Evolutionary conservation across 2,329 filamentous ascomycete genomes (phyloP).

Genomic region (Beauveria australis): DNA sequence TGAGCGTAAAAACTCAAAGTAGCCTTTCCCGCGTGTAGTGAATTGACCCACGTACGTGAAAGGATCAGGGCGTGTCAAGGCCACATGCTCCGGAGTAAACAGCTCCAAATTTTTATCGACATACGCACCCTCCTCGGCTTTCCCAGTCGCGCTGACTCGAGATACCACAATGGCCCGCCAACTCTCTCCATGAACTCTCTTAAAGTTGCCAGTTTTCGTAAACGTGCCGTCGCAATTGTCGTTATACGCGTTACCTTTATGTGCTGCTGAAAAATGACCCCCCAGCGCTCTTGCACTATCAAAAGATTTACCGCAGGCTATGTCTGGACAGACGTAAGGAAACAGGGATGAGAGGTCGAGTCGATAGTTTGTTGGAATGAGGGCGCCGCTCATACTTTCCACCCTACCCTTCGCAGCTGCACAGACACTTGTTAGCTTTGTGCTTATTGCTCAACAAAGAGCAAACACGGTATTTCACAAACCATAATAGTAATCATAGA

Average conservation of each 20-base stretch:
- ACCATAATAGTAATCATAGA: background rate
- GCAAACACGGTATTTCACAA: background rate
- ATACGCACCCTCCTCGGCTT: background rate
- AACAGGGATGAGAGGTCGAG: background rate
- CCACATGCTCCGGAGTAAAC: background rate
- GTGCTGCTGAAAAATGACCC: conserved; percentile 13
- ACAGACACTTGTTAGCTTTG: background rate
- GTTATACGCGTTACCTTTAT: conserved; percentile 19
- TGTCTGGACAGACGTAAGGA: conserved; percentile 24
- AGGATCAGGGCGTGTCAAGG: background rate
- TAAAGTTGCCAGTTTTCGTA: conserved; percentile 15
- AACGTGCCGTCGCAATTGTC: conserved; percentile 28
- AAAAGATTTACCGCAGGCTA: conserved; percentile 18
- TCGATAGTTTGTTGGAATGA: conserved; percentile 22
- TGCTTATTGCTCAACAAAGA: background rate
- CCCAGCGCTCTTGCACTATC: background rate
- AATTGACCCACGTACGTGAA: background rate
- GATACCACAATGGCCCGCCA: conserved; percentile 19
- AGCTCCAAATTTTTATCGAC: background rate
- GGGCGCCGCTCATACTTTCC: conserved; percentile 16
- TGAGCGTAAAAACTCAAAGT: background rate
- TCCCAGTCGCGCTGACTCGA: conserved; percentile 9
- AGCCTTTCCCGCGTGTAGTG: background rate
- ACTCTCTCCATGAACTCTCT: background rate
- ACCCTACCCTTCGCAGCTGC: background rate